Evolutionary conservation across 2,329 filamentous ascomycete genomes (phyloP).

Genomic region (Purpureocillium takamizusanense): DNA sequence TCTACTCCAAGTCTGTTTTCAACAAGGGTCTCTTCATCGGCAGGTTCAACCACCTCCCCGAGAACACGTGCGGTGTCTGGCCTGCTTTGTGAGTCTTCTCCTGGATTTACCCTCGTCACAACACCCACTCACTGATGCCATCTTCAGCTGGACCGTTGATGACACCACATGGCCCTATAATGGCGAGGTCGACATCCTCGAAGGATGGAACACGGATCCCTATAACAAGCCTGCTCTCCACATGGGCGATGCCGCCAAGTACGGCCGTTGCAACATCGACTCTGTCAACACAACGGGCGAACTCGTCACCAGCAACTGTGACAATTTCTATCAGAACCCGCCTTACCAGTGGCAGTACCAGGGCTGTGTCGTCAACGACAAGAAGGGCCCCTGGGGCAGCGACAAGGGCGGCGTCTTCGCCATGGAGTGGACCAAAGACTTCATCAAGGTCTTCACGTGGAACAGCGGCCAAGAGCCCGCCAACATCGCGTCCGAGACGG

Average conservation of each 20-base stretch:
- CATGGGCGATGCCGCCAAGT: slow-evolving; percentile 25
- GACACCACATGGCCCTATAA: slow-evolving; percentile 46
- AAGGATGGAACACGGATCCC: slow-evolving; percentile 50
- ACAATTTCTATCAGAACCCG: slow-evolving; percentile 25
- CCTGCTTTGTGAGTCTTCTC: slow-evolving; percentile 50
- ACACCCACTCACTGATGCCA: neutral
- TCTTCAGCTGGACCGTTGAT: slow-evolving; percentile 36
- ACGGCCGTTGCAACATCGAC: slow-evolving; percentile 26
- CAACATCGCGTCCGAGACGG: slow-evolving; percentile 30
- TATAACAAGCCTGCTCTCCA: slow-evolving; percentile 52
- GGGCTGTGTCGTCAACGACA: slow-evolving; percentile 32
- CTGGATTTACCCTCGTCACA: neutral
- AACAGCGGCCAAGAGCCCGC: slow-evolving; percentile 17
- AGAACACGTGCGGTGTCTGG: slow-evolving; percentile 59
- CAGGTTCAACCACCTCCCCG: slow-evolving; percentile 61
- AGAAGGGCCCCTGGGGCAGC: slow-evolving; percentile 27
- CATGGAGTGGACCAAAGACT: slow-evolving; percentile 30
- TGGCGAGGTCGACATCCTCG: slow-evolving; percentile 61
- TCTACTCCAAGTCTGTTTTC: slow-evolving; percentile 55
- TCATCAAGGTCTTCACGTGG: slow-evolving; percentile 34
- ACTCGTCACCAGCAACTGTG: slow-evolving; percentile 28
- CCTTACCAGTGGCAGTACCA: slow-evolving; percentile 23
- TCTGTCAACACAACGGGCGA: slow-evolving; percentile 18
- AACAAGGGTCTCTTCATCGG: slow-evolving; percentile 59
- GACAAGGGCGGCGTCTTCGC: slow-evolving; percentile 30